Conservation (phyloP, 2,329 filamentous ascomycete species). For the Claviceps paspali region DNA sequence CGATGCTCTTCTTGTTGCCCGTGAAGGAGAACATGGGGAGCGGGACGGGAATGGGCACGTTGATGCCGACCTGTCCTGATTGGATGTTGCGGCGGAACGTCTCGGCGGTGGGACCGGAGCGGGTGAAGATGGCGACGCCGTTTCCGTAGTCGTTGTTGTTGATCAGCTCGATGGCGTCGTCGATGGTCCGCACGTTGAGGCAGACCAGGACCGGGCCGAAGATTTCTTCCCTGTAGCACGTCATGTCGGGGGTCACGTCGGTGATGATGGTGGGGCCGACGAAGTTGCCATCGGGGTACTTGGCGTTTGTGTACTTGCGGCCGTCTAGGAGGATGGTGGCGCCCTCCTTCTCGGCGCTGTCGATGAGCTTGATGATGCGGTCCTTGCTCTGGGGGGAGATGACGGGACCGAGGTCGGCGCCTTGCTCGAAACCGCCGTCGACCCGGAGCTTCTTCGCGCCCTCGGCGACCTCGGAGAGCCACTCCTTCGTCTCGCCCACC, state of each 20-base stretch:
- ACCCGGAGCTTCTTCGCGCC: slow-evolving; percentile 58
- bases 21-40: slow-evolving; percentile 60
- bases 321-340: slow-evolving; percentile 73
- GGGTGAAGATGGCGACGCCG: slow-evolving; percentile 73
- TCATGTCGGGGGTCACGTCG: slow-evolving; percentile 67
- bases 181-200: slow-evolving; percentile 61
- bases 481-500: slow-evolving; percentile 72
- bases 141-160: slow-evolving; percentile 81
- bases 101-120: slow-evolving; percentile 60
- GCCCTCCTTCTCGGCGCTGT: slow-evolving; percentile 63
- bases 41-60: slow-evolving; percentile 63
- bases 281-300: slow-evolving; percentile 80
- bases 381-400: slow-evolving; percentile 67
- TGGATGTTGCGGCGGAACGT: slow-evolving; percentile 69
- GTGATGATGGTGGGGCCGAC: slow-evolving; percentile 71
- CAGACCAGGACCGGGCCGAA: slow-evolving; percentile 76
- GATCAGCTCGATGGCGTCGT: slow-evolving; percentile 68
- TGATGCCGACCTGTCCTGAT: slow-evolving; percentile 75
- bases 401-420: slow-evolving; percentile 67
- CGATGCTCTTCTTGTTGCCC: slow-evolving; percentile 77
- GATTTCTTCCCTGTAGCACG: slow-evolving; percentile 73
- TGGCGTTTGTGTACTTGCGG: slow-evolving; percentile 55
- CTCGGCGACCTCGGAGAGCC: slow-evolving; percentile 65
- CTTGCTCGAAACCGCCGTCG: slow-evolving; percentile 68
- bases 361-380: slow-evolving; percentile 62